A percentile compares a stretch with the other conserved stretches of the same genome.
These are phyloP conservation scores for Debaryomyces robertsiae DNA, from an alignment of 1,139 yeast species.

Conservation along the genomic window DNA sequence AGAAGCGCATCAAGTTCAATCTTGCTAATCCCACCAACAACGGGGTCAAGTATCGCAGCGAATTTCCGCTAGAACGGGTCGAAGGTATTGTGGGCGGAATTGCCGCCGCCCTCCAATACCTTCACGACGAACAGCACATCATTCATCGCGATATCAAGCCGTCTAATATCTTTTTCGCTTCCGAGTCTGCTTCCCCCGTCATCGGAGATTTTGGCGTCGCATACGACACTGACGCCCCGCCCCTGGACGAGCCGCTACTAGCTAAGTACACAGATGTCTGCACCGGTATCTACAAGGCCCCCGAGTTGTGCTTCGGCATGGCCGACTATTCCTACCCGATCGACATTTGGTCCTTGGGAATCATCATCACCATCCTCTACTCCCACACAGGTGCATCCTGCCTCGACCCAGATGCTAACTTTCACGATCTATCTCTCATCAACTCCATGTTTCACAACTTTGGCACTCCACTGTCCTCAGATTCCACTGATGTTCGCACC, in stretches of 20 bases:
- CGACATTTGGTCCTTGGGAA: constrained; percentile 84
- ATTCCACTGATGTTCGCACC: constrained; percentile 30
- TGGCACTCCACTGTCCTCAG: constrained; percentile 71
- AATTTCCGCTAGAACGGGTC: constrained; percentile 19
- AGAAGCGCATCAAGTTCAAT: constrained; percentile 25
- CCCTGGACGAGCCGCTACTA: constrained; percentile 46
- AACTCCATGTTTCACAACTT: constrained; percentile 61
- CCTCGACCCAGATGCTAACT: constrained; percentile 42
- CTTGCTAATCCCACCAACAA: constrained; percentile 23
- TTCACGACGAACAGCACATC: constrained; percentile 52
- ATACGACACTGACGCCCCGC: constrained; percentile 32
- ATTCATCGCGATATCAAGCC: constrained; percentile 92
- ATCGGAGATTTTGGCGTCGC: constrained; percentile 84
- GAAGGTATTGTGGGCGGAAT: constrained; percentile 23
- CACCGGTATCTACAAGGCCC: constrained; percentile 79
- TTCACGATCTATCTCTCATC: constrained; percentile 61
- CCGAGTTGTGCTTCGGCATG: constrained; percentile 79
- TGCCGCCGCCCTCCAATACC: constrained; percentile 24
- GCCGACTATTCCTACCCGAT: constrained; percentile 59
- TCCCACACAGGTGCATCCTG: constrained; percentile 49
- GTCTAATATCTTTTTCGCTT: constrained; percentile 62
- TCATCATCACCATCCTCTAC: constrained; percentile 63
- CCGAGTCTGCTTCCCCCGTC: constrained; percentile 39
- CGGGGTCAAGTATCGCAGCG: constrained; percentile 16
- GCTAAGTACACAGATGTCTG: constrained; percentile 70